Evolutionary conservation across 139 green algal genomes (phyloP), one percentile per base, ranked within the genome.

Genomic region (Marvania coccoides): DNA sequence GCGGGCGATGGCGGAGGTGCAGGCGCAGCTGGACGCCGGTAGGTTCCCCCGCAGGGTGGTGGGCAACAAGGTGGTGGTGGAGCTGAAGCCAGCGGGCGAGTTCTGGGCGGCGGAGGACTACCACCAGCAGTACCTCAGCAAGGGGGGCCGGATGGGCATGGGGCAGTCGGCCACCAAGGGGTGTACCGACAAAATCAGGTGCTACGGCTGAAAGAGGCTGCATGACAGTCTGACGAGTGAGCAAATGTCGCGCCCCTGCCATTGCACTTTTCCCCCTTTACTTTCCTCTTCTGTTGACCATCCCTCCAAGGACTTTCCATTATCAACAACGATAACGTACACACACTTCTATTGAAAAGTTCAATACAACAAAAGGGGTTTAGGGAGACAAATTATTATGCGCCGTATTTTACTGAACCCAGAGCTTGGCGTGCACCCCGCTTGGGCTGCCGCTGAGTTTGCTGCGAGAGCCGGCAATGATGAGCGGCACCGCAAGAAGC

Each of bases 111-210:
- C 82, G 1, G 82, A 88, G 61, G 29, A 65, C 7, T 80, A 85
- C 51, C 78, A 81, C 47, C 78, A 83, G 66, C 77, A 83, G 51
- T 94, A 94, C 70, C 60, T 94, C 46, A 45, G 70, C 2, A 81
- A 73, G 54, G 87, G 87, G 6, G 87, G 87, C 3, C 70, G 87
- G 19, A 81, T 86, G 46, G 81, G 82, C 1, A 46, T 30, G 14
- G 39, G 31, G 3, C 87, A 94, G 66, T 81, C 47, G 5, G 61
- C 87, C 9, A 71, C 69, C 0, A 94, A 94, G 67, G 79, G 80
- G 8, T 88, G 76, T 67, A 85, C 28, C 4, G 83, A 91, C 40
- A 68, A 63, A 5, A 94, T 94, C 40, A 62, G 87, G 15, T 94
- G 87, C 26, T 93, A 66, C 56, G 59, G 59, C 37, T 66, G 12